Percentiles rank a stretch among this genome's conserved stretches.
Evolutionary conservation across 129 eudicot species (phyloP).

Genomic region (carrot (Daucus carota)): DNA sequence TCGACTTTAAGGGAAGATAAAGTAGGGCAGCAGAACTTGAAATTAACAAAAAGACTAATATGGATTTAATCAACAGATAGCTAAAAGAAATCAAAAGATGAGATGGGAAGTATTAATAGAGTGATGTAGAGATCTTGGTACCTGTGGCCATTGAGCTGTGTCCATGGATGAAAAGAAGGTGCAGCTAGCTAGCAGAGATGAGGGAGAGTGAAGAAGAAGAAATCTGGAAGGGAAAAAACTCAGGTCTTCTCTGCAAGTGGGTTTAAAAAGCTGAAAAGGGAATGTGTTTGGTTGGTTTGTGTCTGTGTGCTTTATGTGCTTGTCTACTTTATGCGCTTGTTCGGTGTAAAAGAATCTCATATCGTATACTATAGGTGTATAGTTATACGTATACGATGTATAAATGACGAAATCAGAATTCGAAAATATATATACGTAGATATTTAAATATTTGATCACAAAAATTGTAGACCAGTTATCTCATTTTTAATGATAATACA

Average conservation of each 20-base stretch:
- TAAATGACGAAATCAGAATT: no score
- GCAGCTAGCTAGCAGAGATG: slow-evolving; percentile 12
- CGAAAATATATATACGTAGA: no score
- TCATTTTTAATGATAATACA: no score
- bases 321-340: neutral
- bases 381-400: no score
- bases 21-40: neutral
- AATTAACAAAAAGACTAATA: neutral
- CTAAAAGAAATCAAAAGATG: neutral
- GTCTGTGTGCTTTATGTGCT: slow-evolving; percentile 20
- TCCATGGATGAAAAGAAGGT: slow-evolving; percentile 24
- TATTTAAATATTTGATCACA: no score
- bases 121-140: slow-evolving; percentile 8
- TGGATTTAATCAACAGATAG: neutral
- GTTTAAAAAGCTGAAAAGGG: slow-evolving; percentile 18
- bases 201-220: slow-evolving; percentile 13
- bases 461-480: no score
- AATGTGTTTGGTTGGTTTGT: slow-evolving; percentile 17
- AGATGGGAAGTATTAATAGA: neutral
- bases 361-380: no score
- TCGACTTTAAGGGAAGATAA: neutral
- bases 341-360: neutral
- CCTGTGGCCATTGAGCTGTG: slow-evolving; percentile 34
- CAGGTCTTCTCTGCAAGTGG: slow-evolving; percentile 21
- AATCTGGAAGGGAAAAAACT: no score